These are phyloP conservation scores for Pichia sp. DNA, from an alignment of 1,139 yeast species.

Conservation along the genomic window DNA sequence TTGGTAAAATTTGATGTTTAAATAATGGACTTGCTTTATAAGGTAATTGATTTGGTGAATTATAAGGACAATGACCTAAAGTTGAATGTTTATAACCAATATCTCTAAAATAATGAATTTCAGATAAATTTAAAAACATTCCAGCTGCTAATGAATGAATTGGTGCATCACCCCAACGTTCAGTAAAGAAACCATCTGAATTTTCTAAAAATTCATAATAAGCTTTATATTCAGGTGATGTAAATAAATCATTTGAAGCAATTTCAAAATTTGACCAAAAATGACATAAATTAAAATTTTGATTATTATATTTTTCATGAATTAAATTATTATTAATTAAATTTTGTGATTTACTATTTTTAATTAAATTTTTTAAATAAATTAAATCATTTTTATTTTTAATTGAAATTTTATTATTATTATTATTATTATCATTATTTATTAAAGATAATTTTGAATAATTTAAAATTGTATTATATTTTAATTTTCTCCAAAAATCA, in stretches of 20 bases:
- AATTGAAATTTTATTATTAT: constrained; percentile 9
- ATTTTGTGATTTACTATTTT: constrained; percentile 26
- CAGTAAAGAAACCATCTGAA: constrained; percentile 77
- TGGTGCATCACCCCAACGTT: constrained; percentile 96
- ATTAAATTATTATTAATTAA: constrained; percentile 35
- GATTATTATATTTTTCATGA: constrained; percentile 52
- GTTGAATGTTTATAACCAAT: constrained; percentile 81
- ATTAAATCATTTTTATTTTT: constrained; percentile 17
- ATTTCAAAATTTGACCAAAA: constrained; percentile 95
- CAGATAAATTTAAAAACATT: constrained; percentile 56
- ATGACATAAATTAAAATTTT: constrained; percentile 61
- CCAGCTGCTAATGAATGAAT: constrained; percentile 82
- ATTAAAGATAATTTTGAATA: constrained; percentile 16
- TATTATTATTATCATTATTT: no score
- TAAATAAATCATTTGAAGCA: constrained; percentile 70
- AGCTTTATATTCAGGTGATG: constrained; percentile 52
- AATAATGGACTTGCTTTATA: constrained; percentile 34
- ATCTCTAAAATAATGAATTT: constrained; percentile 84
- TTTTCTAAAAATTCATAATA: constrained; percentile 63
- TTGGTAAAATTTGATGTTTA: constrained; percentile 21
- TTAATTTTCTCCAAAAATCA: constrained; percentile 18
- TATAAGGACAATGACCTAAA: constrained; percentile 77
- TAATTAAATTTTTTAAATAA: constrained; percentile 29
- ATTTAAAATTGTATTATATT: constrained; percentile 19
- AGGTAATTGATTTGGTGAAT: constrained; percentile 47